Evolutionary conservation across 2,329 filamentous ascomycete genomes (phyloP).

Genomic region (Esteya vermicola): DNA sequence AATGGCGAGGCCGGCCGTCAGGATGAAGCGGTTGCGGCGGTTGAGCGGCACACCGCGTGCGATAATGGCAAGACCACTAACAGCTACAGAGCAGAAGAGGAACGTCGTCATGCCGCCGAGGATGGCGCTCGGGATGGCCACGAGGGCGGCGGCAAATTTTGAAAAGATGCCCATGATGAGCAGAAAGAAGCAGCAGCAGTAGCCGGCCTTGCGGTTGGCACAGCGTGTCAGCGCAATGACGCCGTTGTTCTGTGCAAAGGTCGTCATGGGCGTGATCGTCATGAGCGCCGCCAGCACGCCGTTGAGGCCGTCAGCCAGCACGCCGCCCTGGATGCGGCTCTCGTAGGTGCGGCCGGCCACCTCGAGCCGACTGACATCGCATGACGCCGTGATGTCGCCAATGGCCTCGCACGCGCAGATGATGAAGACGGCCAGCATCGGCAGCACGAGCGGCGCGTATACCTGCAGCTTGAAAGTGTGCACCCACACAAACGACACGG

Average conservation of each 20-base stretch:
- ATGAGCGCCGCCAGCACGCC: constrained; percentile 61
- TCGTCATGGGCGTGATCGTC: constrained; percentile 68
- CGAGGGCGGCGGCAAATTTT: constrained; percentile 69
- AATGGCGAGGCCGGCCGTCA: constrained; percentile 59
- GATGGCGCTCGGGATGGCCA: constrained; percentile 55
- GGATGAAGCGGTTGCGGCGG: constrained; percentile 68
- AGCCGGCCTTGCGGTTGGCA: constrained; percentile 68
- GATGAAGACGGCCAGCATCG: constrained; percentile 54
- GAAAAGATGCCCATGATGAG: constrained; percentile 70
- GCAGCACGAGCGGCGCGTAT: constrained; percentile 61
- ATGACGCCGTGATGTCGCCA: constrained; percentile 68
- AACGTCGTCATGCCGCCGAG: constrained; percentile 68
- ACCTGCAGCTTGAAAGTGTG: constrained; percentile 59
- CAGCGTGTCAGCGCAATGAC: constrained; percentile 72
- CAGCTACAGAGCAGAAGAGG: constrained; percentile 62
- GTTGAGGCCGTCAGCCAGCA: constrained; percentile 65
- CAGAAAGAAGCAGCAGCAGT: constrained; percentile 63
- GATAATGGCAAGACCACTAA: constrained; percentile 66
- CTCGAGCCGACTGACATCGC: constrained; percentile 64
- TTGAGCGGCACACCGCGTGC: constrained; percentile 55
- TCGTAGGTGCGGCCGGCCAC: constrained; percentile 61
- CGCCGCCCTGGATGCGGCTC: constrained; percentile 63
- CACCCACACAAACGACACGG: constrained; percentile 64
- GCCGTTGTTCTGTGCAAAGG: constrained; percentile 75
- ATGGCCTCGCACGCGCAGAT: constrained; percentile 69